These are phyloP conservation scores for Colletotrichum siamense DNA, from an alignment of 2,329 filamentous ascomycete species.

Conservation along the genomic window DNA sequence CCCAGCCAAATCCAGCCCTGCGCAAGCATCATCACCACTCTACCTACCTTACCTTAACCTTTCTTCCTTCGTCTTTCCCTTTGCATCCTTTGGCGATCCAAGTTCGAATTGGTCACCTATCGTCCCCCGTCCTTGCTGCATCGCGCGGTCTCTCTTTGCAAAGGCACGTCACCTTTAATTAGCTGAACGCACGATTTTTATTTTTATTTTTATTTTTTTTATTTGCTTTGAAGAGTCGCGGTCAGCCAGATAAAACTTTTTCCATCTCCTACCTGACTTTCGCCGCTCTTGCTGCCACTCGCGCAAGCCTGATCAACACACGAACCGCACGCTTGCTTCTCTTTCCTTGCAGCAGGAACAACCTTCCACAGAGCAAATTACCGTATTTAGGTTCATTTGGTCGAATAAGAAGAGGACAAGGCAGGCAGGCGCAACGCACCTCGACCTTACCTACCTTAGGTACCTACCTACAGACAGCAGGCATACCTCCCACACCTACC, in stretches of 20 bases:
- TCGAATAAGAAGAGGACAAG: not conserved
- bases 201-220: not conserved
- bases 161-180: not conserved
- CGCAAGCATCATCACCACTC: not conserved
- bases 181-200: not conserved
- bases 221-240: not conserved
- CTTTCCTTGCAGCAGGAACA: not conserved
- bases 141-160: not conserved
- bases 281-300: not conserved
- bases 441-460: not conserved
- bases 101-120: not conserved
- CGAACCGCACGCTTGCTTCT: not conserved
- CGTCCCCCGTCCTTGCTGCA: not conserved
- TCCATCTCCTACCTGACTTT: not conserved
- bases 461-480: not conserved
- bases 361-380: not conserved
- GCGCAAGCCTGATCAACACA: not conserved
- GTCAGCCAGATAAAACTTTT: not conserved
- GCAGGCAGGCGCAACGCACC: not conserved
- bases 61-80: not conserved
- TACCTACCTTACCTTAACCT: not conserved
- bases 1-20: not conserved
- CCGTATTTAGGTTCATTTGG: not conserved
- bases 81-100: not conserved
- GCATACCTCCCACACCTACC: not conserved